Evolutionary conservation across 176 grass and related monocot species (phyloP), one percentile per base, ranked within the genome.

Genomic region (Zoysia pacifica): DNA sequence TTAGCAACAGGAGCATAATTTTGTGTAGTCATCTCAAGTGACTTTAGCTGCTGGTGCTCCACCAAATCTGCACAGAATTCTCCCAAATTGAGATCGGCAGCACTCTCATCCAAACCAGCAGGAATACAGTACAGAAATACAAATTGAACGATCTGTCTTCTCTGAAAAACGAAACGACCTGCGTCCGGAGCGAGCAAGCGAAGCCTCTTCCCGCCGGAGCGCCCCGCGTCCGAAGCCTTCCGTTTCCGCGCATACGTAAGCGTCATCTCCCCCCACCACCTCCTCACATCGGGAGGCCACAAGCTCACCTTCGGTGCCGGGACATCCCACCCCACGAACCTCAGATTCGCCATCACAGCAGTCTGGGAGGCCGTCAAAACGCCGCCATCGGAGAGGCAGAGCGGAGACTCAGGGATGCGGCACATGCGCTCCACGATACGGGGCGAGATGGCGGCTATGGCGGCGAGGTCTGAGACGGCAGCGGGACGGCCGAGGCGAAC

Each of bases 401-500:
- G 82, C 15, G 96, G 96, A 9, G 96, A 99, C 42, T 70, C 76
- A 0, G 81, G 78, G 52, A 87, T 65, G 62, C 14, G 65, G 77
- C 92, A 93, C 62, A 95, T 42, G 3, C 62, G 65, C 46, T 93
- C 83, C 40, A 95, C 73, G 42, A 38, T 6, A 19, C 43, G 48
- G 20, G 73, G 80, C 28, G 88, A 75, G 2, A 79, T 42, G 38
- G 6, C 42, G 18, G n/a, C 73, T 6, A 79, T 13, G 18, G 16
- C 58, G 5, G 83, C 80, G 40, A 99, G 76, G 5, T 95, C 86
- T 19, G 58, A 52, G 16, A 79, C 55, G 48, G 78, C 2, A 40
- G 64, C 75, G 15, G 96, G 86, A 42, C 79, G 79, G 52, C 92
- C 90, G 75, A 89, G 69, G 77, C 96, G 96, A 75, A 99, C 3